Percentiles rank a stretch among this genome's conserved stretches.
phyloP scores from a whole-genome alignment of 306 rosid genomes.

The Quillaja saponaria region DNA sequence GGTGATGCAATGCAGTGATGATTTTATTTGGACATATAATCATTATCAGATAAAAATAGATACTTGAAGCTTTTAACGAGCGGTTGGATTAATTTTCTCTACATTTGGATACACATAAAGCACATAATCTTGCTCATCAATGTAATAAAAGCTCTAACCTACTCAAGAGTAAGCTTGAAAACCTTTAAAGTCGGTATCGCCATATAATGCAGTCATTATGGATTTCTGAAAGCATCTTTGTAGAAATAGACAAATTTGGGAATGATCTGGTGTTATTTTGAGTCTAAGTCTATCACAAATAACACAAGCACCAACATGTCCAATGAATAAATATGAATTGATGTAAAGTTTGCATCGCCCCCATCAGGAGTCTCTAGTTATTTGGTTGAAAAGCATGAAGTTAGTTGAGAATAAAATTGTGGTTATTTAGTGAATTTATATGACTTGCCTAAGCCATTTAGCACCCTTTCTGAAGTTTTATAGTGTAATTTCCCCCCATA shows the following conservation, averaged over 20 bases:
- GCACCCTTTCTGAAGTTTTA: not conserved
- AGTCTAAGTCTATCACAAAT: conserved; percentile 18
- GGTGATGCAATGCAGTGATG: too few relatives aligned
- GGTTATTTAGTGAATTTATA: conserved; percentile 26
- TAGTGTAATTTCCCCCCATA: conserved; percentile 19
- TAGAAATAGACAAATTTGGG: conserved; percentile 31
- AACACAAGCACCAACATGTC: conserved; percentile 13
- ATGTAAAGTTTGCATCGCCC: conserved; percentile 7
- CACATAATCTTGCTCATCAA: conserved; percentile 33
- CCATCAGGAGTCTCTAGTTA: not conserved
- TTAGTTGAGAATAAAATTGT: not conserved
- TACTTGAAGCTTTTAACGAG: too few relatives aligned
- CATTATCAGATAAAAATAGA: too few relatives aligned
- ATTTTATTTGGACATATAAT: too few relatives aligned
- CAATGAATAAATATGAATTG: conserved; percentile 13
- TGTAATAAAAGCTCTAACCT: conserved; percentile 33
- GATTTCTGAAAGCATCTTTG: conserved; percentile 20
- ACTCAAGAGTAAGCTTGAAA: conserved; percentile 26
- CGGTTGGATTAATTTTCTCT: conserved; percentile 19
- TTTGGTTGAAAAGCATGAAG: not conserved
- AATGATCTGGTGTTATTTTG: conserved; percentile 21
- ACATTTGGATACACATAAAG: conserved; percentile 32
- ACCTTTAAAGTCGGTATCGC: conserved; percentile 43
- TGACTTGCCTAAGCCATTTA: conserved; percentile 28
- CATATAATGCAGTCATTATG: conserved; percentile 34